Percentiles rank a stretch among this genome's conserved stretches.
Conservation (phyloP, 2,329 filamentous ascomycete species). For the Ophiocordyceps robertsii region DNA sequence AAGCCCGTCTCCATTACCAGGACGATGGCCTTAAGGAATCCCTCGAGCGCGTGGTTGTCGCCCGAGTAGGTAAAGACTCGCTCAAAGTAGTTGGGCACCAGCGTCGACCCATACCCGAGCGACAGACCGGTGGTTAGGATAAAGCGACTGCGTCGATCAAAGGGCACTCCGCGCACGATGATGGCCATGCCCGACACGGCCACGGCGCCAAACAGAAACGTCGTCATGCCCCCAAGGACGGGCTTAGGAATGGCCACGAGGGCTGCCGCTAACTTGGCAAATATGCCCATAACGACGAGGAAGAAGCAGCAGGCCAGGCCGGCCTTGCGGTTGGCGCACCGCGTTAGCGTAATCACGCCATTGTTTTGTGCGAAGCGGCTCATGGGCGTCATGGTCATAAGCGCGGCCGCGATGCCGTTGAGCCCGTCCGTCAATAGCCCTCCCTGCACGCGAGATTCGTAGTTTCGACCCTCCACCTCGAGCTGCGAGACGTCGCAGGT, state of each 20-base stretch:
- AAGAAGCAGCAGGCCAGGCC: constrained; percentile 69
- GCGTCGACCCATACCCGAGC: constrained; percentile 57
- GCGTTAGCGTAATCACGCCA: constrained; percentile 68
- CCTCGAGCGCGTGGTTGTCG: constrained; percentile 50
- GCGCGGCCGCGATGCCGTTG: constrained; percentile 59
- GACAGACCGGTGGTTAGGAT: constrained; percentile 64
- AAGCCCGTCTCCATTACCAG: constrained; percentile 66
- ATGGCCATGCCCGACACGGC: constrained; percentile 68
- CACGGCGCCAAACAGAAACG: constrained; percentile 67
- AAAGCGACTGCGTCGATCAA: constrained; percentile 71
- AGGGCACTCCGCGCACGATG: constrained; percentile 52
- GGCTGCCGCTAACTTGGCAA: constrained; percentile 70
- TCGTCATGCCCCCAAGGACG: constrained; percentile 61
- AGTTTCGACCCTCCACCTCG: constrained; percentile 57
- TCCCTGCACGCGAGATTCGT: constrained; percentile 67
- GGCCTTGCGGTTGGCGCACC: constrained; percentile 68
- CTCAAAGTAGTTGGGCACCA: constrained; percentile 54
- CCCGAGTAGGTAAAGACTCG: constrained; percentile 62
- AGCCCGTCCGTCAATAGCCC: constrained; percentile 67
- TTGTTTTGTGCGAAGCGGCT: constrained; percentile 76
- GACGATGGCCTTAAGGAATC: constrained; percentile 62
- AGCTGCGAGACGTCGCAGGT: constrained; percentile 70
- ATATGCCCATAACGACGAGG: constrained; percentile 67
- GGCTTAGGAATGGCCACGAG: constrained; percentile 61
- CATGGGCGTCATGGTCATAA: constrained; percentile 72